These are phyloP conservation scores for Elsinoe perseae DNA, from an alignment of 2,329 filamentous ascomycete species.

Conservation along the genomic window DNA sequence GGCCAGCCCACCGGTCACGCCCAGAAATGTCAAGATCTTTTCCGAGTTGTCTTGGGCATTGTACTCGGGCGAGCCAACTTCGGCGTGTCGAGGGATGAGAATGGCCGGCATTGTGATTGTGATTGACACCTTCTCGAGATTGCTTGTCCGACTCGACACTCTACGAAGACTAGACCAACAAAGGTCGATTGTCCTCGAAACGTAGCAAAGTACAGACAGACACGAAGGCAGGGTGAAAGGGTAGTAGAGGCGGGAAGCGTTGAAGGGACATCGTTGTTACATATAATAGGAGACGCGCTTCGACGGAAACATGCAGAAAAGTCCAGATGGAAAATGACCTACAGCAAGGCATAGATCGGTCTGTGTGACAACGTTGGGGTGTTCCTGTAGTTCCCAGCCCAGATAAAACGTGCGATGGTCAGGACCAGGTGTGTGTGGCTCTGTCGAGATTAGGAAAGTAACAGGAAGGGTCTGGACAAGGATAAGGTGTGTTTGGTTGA, in stretches of 20 bases:
- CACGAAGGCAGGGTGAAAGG: background rate
- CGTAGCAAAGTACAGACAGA: background rate
- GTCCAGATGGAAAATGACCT: background rate
- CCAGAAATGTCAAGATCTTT: constrained; percentile 18
- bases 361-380: constrained; percentile 8
- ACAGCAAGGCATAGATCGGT: constrained; percentile 5
- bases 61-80: constrained; percentile 1
- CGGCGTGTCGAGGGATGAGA: background rate
- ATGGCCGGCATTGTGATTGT: constrained; percentile 5
- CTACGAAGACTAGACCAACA: background rate
- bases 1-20: constrained; percentile 18
- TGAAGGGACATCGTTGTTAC: constrained; percentile 7
- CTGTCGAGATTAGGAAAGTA: constrained; percentile 8
- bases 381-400: constrained; percentile 3
- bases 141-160: background rate
- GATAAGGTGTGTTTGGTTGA: background rate
- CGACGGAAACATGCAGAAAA: background rate
- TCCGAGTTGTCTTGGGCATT: constrained; percentile 16
- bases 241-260: background rate
- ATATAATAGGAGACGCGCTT: constrained; percentile 7
- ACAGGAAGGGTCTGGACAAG: constrained; percentile 3
- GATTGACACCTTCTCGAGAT: background rate
- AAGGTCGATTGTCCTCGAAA: background rate
- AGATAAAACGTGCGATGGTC: constrained; percentile 12
- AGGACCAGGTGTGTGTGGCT: background rate